Conservation (phyloP, 257 asterid species). For the Thymus mandschuricus region DNA sequence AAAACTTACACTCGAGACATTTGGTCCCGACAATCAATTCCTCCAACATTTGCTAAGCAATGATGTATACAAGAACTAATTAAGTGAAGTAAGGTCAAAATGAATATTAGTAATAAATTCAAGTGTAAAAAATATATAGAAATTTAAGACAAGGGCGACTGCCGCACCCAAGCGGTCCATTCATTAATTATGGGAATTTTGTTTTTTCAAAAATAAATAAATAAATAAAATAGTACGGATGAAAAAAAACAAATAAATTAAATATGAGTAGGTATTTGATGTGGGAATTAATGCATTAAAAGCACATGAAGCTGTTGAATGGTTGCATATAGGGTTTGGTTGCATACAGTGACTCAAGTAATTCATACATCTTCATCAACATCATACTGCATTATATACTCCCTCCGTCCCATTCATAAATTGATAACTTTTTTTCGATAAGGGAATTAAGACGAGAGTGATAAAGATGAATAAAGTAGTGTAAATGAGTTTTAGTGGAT, state of each 20-base stretch:
- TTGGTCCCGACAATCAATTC: too few species aligned
- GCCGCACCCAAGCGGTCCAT: neutral
- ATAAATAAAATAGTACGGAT: neutral
- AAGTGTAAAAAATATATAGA: neutral
- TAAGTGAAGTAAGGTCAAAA: neutral
- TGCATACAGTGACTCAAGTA: neutral
- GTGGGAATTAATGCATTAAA: constrained; percentile 9
- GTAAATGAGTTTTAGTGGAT: too few species aligned
- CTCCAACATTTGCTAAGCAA: neutral
- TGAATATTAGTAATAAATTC: neutral
- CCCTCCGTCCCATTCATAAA: too few species aligned
- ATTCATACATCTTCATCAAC: too few species aligned
- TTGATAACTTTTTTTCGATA: too few species aligned
- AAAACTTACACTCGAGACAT: too few species aligned
- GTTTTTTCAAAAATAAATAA: neutral
- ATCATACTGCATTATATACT: too few species aligned
- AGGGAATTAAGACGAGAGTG: too few species aligned
- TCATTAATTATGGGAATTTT: neutral
- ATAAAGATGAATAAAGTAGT: too few species aligned
- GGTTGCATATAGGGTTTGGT: neutral
- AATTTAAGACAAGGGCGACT: neutral
- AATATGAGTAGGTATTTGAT: constrained; percentile 11
- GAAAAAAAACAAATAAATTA: neutral
- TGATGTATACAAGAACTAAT: neutral
- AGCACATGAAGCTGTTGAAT: constrained; percentile 1